phyloP scores from a whole-genome alignment of 805 yeast species.

The Candida rishiriensis region DNA sequence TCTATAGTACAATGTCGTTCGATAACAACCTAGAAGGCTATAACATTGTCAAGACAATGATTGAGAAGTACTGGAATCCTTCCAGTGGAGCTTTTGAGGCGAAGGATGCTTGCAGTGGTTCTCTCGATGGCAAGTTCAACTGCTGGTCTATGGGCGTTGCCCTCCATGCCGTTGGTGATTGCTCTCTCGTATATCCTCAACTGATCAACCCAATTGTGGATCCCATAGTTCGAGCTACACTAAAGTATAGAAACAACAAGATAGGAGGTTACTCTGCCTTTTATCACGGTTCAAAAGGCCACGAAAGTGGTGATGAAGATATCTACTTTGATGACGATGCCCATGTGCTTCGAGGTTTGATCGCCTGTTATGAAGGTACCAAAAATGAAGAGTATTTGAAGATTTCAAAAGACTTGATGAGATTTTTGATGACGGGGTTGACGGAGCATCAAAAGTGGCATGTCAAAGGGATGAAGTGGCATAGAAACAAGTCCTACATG shows the following conservation, averaged over 20 bases:
- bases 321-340: constrained; percentile 75
- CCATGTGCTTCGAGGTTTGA: constrained; percentile 60
- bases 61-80: constrained; percentile 36
- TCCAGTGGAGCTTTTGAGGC: constrained; percentile 34
- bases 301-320: constrained; percentile 49
- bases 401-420: constrained; percentile 51
- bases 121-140: constrained; percentile 8
- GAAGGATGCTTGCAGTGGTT: constrained; percentile 20
- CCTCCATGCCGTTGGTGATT: constrained; percentile 64
- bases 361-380: constrained; percentile 67
- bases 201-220: constrained; percentile 50
- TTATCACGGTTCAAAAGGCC: constrained; percentile 10
- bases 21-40: constrained; percentile 35
- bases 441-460: constrained; percentile 38
- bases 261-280: constrained; percentile 57
- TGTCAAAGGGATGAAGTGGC: constrained; percentile 68
- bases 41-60: constrained; percentile 34
- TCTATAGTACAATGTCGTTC: constrained; percentile 16
- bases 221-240: constrained; percentile 46
- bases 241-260: constrained; percentile 46
- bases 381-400: constrained; percentile 48
- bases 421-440: constrained; percentile 65
- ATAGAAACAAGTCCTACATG: constrained; percentile 51
- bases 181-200: constrained; percentile 48
- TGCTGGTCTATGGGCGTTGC: constrained; percentile 41